Base-by-base conservation (phyloP, 768 basidiomycete species). In the Boletus reticulatus region DNA sequence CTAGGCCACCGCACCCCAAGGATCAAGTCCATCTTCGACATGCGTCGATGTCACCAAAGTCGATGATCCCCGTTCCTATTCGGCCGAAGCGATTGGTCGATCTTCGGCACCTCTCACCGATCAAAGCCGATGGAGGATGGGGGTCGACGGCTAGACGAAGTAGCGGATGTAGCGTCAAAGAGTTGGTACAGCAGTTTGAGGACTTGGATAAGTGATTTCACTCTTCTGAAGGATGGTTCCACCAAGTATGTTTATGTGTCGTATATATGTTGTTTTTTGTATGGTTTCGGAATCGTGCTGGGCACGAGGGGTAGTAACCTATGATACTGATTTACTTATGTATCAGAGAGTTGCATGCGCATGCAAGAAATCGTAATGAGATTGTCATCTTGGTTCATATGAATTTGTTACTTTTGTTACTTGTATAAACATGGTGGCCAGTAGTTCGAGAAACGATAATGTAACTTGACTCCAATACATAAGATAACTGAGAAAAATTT, bases 111-210 rank as follows among this genome's bases (percentile, higher is more conserved):
- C 53, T 54, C 20, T 72, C 71, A 22, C 79, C 81, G 48, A 76
- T 73, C 22, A 72, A 78, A 14, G 68, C 76, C 8, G 72, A 76
- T 4, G 64, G 64, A 17, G 58, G 62, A 2, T 59, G 67, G 22
- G 68, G 73, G 44, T 74, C 73, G 29, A 12, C 49, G 11, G 22
- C 47, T n/a, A 73, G 88, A 54, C 75, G 84, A 63, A 84, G 81
- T 55, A 88, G 89, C 62, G 82, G 80, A 14, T 77, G 79, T 48
- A 89, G 87, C 62, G 89, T 92, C 54, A 88, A 80, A 70, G 88
- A 91, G 49, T 67, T 92, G 51, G 82, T 90, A 49, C 77, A 71
- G 66, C 79, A 75, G 31, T 92, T 84, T 62, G 88, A 91, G 69
- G 68, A 45, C 6, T 58, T 62, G 60, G 65, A 66, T 8, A 16